Conservation (phyloP, 208 protist species). For the Kentomonas sorsogonicus region DNA sequence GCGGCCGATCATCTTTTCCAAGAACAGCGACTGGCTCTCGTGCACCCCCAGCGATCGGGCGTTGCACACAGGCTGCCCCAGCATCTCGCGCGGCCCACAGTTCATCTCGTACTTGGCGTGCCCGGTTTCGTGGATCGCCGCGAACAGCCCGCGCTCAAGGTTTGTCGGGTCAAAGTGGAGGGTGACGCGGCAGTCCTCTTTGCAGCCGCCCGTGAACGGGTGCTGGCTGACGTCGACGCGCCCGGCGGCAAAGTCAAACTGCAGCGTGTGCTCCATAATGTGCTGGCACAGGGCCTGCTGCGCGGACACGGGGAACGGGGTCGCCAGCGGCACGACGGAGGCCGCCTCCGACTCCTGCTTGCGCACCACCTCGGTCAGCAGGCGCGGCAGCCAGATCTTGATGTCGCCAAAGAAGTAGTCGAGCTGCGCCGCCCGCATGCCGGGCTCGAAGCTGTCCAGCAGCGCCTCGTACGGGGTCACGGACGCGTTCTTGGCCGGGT, state of each 20-base stretch:
- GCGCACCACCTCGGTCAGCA: conserved; percentile 44
- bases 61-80: conserved; percentile 43
- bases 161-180: conserved; percentile 47
- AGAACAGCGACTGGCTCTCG: conserved; percentile 79
- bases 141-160: conserved; percentile 37
- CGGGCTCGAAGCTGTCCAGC: conserved; percentile 59
- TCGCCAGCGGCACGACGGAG: conserved; percentile 5
- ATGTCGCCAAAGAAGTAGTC: conserved; percentile 49
- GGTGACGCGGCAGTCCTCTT: conserved; percentile 75
- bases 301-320: conserved; percentile 22
- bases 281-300: conserved; percentile 34
- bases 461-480: conserved; percentile 45
- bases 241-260: conserved; percentile 70
- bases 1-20: conserved; percentile 51
- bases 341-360: conserved; percentile 19
- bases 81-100: conserved; percentile 44
- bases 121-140: conserved; percentile 70
- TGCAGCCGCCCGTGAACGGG: conserved; percentile 66
- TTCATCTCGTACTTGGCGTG: conserved; percentile 73
- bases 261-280: conserved; percentile 41
- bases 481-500: background rate
- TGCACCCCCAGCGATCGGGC: conserved; percentile 69
- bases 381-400: conserved; percentile 51
- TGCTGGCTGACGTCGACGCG: conserved; percentile 67
- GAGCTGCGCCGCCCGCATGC: conserved; percentile 38